phyloP scores from a whole-genome alignment of 495 filamentous ascomycete species.

The Aspergillus affinis region DNA sequence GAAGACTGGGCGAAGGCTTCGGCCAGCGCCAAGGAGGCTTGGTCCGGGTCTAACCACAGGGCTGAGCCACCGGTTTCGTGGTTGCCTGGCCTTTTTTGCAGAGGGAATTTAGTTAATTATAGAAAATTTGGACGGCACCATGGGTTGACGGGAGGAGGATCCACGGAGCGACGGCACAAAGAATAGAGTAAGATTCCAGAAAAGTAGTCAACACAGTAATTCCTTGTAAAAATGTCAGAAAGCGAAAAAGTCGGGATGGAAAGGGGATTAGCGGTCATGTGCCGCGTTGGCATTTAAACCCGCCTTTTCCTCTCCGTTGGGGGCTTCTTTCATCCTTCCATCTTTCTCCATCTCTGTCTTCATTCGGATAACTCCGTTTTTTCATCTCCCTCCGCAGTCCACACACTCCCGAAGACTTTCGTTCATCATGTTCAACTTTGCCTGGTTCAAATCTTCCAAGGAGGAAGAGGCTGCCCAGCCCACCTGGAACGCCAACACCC shows the following conservation, averaged over 20 bases:
- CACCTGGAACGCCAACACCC: constrained; percentile 35
- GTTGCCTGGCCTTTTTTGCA: too few species aligned
- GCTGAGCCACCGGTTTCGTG: not conserved
- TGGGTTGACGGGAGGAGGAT: too few species aligned
- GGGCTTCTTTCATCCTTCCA: not conserved
- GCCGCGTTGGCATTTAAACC: not conserved
- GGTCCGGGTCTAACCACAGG: not conserved
- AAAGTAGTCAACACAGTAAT: too few species aligned
- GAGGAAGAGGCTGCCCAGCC: constrained; percentile 25
- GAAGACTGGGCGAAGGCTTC: not conserved
- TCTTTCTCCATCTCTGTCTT: not conserved
- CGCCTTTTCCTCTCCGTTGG: not conserved
- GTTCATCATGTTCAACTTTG: constrained; percentile 36
- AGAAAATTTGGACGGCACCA: too few species aligned
- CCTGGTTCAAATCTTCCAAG: constrained; percentile 40
- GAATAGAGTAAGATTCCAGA: too few species aligned
- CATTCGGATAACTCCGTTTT: not conserved
- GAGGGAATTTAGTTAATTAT: too few species aligned
- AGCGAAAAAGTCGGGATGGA: not conserved
- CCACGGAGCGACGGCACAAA: too few species aligned
- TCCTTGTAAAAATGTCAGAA: too few species aligned
- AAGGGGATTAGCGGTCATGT: not conserved
- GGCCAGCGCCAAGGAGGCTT: constrained; percentile 10
- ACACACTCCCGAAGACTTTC: not conserved
- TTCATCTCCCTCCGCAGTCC: constrained; percentile 2